These are phyloP conservation scores for Coniferiporia weirii DNA, from an alignment of 1,284 basidiomycete genomes.

Conservation along the genomic window DNA sequence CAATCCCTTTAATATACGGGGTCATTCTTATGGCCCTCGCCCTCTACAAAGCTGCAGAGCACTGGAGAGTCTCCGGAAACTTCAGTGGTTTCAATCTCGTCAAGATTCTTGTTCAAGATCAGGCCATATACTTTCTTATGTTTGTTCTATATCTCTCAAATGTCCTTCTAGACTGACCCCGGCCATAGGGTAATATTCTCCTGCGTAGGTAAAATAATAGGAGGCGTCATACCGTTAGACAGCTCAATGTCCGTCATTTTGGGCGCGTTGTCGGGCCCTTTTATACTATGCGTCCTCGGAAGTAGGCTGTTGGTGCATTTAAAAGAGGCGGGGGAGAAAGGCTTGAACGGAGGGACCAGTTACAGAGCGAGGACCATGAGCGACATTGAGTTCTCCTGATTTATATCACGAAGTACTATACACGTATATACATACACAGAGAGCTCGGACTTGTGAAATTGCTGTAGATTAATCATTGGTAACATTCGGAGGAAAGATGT, in stretches of 20 bases:
- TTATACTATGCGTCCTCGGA: constrained; percentile 9
- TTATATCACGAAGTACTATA: no score
- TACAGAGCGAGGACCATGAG: neutral
- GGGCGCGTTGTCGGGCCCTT: neutral
- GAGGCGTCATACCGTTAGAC: neutral
- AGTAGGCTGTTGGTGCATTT: constrained; percentile 1
- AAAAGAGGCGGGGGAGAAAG: constrained; percentile 10
- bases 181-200: neutral
- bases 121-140: constrained; percentile 3
- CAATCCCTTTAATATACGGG: constrained; percentile 1
- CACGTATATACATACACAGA: no score
- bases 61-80: neutral
- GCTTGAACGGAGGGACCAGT: neutral
- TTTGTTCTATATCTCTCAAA: neutral
- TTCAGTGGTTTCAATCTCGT: constrained; percentile 2
- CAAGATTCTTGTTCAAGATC: constrained; percentile 3
- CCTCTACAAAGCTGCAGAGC: neutral
- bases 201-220: neutral
- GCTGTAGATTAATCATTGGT: no score
- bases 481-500: no score
- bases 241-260: neutral
- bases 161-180: neutral
- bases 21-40: neutral
- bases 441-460: no score
- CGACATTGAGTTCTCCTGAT: neutral